Conservation (phyloP, 257 asterid species). For the Salvia splendens region DNA sequence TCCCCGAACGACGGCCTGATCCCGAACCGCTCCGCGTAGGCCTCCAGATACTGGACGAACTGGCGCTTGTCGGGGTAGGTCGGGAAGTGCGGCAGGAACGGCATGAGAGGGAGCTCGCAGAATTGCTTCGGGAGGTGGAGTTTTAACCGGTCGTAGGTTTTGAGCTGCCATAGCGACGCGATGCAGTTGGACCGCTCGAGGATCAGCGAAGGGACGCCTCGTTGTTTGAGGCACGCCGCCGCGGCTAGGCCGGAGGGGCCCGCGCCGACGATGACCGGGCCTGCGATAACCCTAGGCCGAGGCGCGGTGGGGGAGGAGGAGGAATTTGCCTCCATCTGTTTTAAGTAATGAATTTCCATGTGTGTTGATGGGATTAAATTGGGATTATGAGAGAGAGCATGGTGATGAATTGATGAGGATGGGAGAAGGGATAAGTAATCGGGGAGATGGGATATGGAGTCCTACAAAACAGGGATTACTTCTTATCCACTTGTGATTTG, state of each 20-base stretch:
- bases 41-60: conserved; percentile 59
- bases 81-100: conserved; percentile 68
- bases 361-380: too few relatives aligned
- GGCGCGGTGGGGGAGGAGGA: conserved; percentile 43
- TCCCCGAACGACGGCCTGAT: conserved; percentile 59
- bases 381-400: too few relatives aligned
- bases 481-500: conserved; percentile 48
- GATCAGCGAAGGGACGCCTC: conserved; percentile 57
- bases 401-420: not conserved
- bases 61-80: conserved; percentile 75
- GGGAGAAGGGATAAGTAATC: not conserved
- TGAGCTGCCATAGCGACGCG: conserved; percentile 85
- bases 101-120: conserved; percentile 80
- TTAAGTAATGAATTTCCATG: conserved; percentile 27
- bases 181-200: conserved; percentile 76
- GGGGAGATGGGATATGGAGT: too few relatives aligned
- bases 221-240: conserved; percentile 64
- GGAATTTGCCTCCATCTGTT: conserved; percentile 50
- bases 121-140: conserved; percentile 84
- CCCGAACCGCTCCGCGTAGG: conserved; percentile 55
- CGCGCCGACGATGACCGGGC: conserved; percentile 78
- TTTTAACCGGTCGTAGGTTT: conserved; percentile 72
- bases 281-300: conserved; percentile 36
- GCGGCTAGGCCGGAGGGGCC: conserved; percentile 91
- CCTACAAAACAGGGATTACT: not conserved